phyloP scores from a whole-genome alignment of 495 filamentous ascomycete genomes.

The Penicillium tannophilum region DNA sequence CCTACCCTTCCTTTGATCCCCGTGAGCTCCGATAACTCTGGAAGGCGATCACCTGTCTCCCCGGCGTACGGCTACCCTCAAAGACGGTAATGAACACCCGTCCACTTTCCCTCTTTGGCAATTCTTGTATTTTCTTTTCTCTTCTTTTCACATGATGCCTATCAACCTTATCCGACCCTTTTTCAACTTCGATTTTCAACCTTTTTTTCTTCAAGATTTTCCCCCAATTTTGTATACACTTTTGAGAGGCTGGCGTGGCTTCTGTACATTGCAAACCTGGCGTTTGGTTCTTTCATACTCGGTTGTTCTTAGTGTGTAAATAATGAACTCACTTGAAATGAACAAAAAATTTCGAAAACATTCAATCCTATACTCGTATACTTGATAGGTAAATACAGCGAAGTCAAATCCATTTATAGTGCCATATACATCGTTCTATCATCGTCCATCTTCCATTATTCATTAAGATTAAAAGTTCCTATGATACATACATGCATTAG shows the following conservation, averaged over 20 bases:
- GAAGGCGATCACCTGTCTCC: conserved; percentile 8
- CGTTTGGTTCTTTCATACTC: conserved; percentile 13
- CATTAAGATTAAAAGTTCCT: not conserved
- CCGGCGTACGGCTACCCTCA: conserved; percentile 1
- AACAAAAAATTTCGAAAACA: conserved; percentile 1
- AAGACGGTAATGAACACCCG: conserved; percentile 4
- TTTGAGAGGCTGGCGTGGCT: conserved; percentile 15
- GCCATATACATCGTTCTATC: too few relatives aligned
- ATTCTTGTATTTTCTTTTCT: conserved; percentile 4
- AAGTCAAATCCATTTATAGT: too few relatives aligned
- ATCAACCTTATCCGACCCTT: not conserved
- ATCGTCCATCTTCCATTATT: not conserved
- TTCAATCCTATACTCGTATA: not conserved
- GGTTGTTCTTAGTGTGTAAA: conserved; percentile 14
- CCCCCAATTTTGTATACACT: conserved; percentile 3
- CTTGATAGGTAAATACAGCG: too few relatives aligned
- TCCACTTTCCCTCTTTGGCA: conserved; percentile 1
- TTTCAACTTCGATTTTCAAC: not conserved
- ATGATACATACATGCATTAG: not conserved
- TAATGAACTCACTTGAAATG: conserved; percentile 14
- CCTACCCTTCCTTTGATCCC: conserved; percentile 23
- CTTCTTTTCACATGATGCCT: not conserved
- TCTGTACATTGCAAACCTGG: conserved; percentile 18
- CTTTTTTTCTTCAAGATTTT: conserved; percentile 1
- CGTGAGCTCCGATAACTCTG: conserved; percentile 12